These are phyloP conservation scores for Backusella circina DNA, from an alignment of 192 early-diverging fungal species.

Conservation along the genomic window DNA sequence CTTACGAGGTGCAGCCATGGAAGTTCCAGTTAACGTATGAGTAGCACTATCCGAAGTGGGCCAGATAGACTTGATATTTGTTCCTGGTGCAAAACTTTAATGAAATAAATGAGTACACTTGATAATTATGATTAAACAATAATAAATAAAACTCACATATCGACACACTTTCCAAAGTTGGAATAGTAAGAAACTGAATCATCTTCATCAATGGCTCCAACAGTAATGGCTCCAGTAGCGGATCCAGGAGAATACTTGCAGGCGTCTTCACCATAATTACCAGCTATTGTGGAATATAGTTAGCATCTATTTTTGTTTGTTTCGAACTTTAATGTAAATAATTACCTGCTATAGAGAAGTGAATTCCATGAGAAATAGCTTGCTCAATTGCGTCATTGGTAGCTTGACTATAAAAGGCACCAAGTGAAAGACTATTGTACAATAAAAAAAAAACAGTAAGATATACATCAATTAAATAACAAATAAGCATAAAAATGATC, in stretches of 20 bases:
- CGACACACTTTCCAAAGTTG: slow-evolving; percentile 55
- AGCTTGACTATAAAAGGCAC: slow-evolving; percentile 44
- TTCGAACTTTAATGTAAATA: background rate
- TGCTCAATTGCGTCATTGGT: slow-evolving; percentile 46
- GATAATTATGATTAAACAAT: background rate
- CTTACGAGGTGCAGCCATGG: slow-evolving; percentile 79
- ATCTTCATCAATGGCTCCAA: slow-evolving; percentile 58
- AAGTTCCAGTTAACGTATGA: slow-evolving; percentile 66
- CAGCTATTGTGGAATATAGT: slow-evolving; percentile 30
- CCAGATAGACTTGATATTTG: slow-evolving; percentile 55
- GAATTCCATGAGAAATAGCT: slow-evolving; percentile 45
- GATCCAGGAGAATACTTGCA: slow-evolving; percentile 56
- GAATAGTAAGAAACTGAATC: slow-evolving; percentile 56
- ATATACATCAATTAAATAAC: background rate
- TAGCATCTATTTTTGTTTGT: background rate
- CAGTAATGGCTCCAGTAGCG: slow-evolving; percentile 45
- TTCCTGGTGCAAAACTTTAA: slow-evolving; percentile 44
- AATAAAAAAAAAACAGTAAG: background rate
- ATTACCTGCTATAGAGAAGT: slow-evolving; percentile 47
- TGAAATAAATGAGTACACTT: background rate
- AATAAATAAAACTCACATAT: slow-evolving; percentile 31
- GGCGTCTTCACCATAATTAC: slow-evolving; percentile 57
- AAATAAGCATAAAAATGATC: background rate
- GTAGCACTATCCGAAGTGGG: slow-evolving; percentile 52
- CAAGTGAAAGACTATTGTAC: slow-evolving; percentile 43